phyloP scores from a whole-genome alignment of 2,329 filamentous ascomycete species.

The Ascochyta clinopodiicola region DNA sequence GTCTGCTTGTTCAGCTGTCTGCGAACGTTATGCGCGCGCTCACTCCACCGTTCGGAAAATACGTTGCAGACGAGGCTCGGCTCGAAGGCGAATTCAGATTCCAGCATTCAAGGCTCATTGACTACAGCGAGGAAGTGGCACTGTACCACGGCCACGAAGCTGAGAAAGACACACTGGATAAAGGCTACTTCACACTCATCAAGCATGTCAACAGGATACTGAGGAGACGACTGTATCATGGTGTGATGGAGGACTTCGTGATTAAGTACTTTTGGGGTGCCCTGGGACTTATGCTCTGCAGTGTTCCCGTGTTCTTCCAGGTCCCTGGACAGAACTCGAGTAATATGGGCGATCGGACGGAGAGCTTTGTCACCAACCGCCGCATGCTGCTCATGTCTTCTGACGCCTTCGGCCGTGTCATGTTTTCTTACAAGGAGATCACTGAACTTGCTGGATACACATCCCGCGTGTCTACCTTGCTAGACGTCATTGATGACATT shows the following conservation, averaged over 20 bases:
- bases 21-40: slow-evolving; percentile 92
- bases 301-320: slow-evolving; percentile 94
- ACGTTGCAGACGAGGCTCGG: slow-evolving; percentile 93
- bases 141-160: slow-evolving; percentile 90
- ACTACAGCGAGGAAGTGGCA: slow-evolving; percentile 94
- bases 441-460: slow-evolving; percentile 96
- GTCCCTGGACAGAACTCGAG: slow-evolving; percentile 67
- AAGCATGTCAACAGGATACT: slow-evolving; percentile 98
- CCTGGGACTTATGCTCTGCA: slow-evolving; percentile 87
- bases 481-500: slow-evolving; percentile 95
- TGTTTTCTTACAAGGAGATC: slow-evolving; percentile 72
- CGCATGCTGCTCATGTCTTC: slow-evolving; percentile 91
- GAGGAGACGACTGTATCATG: slow-evolving; percentile 88
- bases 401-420: slow-evolving; percentile 64
- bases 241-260: slow-evolving; percentile 99
- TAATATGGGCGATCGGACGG: slow-evolving; percentile 73
- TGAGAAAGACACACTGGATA: slow-evolving; percentile 95
- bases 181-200: slow-evolving; percentile 98
- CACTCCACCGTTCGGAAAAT: slow-evolving; percentile 96
- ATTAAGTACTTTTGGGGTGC: slow-evolving; percentile 99
- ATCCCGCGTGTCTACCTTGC: slow-evolving; percentile 83
- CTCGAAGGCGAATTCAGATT: slow-evolving; percentile 96
- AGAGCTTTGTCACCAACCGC: slow-evolving; percentile 89
- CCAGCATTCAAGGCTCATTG: slow-evolving; percentile 91
- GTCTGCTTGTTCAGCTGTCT: slow-evolving; percentile 88